Evolutionary conservation across 177 flowering plant genomes (phyloP).

Genomic region (Vitis hybrid): DNA sequence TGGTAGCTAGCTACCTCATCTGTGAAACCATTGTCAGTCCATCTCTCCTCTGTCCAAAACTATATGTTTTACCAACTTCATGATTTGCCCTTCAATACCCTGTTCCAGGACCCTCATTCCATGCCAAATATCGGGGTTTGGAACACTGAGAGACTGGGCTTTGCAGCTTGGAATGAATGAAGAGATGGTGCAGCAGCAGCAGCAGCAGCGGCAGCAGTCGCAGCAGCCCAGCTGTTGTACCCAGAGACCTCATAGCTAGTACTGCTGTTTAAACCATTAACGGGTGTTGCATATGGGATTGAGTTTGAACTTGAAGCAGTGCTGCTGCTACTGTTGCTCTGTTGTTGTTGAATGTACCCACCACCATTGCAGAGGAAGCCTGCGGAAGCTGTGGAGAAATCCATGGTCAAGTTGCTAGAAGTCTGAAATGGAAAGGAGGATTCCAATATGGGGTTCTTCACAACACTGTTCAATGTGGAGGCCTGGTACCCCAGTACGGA

Average conservation of each 20-base stretch:
- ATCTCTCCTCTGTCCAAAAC: conserved; percentile 4
- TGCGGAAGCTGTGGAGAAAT: conserved; percentile 24
- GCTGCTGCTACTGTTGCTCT: not conserved
- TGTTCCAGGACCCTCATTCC: conserved; percentile 39
- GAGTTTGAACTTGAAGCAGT: conserved; percentile 11
- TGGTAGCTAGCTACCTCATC: not conserved
- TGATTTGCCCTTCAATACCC: not conserved
- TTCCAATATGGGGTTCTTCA: conserved; percentile 11
- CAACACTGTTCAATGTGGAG: conserved; percentile 5
- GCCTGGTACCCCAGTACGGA: conserved; percentile 36
- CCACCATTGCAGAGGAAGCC: conserved; percentile 22
- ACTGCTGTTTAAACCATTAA: conserved; percentile 15
- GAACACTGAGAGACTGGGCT: conserved; percentile 47
- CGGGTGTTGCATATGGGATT: conserved; percentile 25
- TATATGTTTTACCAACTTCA: no score
- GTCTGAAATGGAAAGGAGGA: conserved; percentile 6
- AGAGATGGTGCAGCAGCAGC: conserved; percentile 27
- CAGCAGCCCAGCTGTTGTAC: conserved; percentile 31
- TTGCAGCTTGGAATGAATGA: conserved; percentile 50
- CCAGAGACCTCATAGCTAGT: conserved; percentile 28
- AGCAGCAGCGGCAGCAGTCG: not conserved
- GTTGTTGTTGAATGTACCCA: conserved; percentile 19
- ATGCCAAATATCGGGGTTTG: conserved; percentile 83
- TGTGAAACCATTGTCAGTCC: conserved; percentile 32
- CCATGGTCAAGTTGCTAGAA: conserved; percentile 26